Evolutionary conservation across 768 basidiomycete species (phyloP).

Genomic region (Cyclocybe aegerita): DNA sequence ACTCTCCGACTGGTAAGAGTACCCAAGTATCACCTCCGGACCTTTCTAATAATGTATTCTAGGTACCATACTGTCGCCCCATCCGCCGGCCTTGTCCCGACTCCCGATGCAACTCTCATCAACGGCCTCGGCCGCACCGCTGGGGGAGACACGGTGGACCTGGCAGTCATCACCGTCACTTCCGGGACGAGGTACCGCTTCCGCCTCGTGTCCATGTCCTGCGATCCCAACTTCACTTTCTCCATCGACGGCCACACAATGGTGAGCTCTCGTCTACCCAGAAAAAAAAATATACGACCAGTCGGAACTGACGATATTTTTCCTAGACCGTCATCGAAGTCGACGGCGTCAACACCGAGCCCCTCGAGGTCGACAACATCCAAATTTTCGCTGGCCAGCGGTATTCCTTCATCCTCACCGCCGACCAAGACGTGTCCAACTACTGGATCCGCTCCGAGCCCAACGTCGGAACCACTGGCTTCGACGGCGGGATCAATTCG

Average conservation of each 20-base stretch:
- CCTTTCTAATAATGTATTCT: slow-evolving; percentile 27
- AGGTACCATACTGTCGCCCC: slow-evolving; percentile 30
- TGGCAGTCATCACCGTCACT: slow-evolving; percentile 37
- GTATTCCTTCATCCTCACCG: slow-evolving; percentile 36
- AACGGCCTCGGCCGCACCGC: slow-evolving; percentile 47
- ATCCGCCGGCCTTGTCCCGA: slow-evolving; percentile 23
- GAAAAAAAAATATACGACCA: not conserved
- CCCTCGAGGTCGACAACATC: slow-evolving; percentile 40
- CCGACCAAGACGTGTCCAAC: slow-evolving; percentile 45
- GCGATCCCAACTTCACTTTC: slow-evolving; percentile 42
- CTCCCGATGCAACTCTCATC: slow-evolving; percentile 38
- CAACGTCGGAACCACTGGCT: slow-evolving; percentile 17
- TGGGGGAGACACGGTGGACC: slow-evolving; percentile 29
- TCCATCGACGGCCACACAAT: slow-evolving; percentile 45
- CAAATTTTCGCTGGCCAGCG: slow-evolving; percentile 40
- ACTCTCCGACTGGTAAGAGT: slow-evolving; percentile 28
- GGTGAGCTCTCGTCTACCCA: slow-evolving; percentile 15
- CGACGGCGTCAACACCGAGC: slow-evolving; percentile 42
- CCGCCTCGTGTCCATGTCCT: slow-evolving; percentile 44
- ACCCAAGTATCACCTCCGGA: not conserved
- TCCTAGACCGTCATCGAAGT: slow-evolving; percentile 50
- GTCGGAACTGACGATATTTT: not conserved
- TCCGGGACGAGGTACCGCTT: slow-evolving; percentile 41
- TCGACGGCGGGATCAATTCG: slow-evolving; percentile 32
- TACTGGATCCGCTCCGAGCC: slow-evolving; percentile 48